Evolutionary conservation across 768 basidiomycete species (phyloP).

Genomic region (Mycena vitilis): DNA sequence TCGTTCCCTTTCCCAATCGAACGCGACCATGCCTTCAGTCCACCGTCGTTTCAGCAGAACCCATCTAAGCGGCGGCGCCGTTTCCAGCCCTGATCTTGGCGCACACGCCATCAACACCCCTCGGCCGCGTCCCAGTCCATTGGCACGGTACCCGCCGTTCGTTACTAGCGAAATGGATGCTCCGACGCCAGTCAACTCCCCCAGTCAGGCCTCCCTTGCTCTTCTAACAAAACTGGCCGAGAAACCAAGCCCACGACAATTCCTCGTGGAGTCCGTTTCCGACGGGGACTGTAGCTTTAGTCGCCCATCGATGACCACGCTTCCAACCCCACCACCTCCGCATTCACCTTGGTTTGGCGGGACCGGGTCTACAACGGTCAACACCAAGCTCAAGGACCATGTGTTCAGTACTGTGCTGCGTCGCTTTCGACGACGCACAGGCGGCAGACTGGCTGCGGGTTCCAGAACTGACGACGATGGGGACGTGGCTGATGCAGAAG

Average conservation of each 20-base stretch:
- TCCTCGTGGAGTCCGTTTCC: slow-evolving; percentile 38
- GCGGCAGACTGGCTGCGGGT: slow-evolving; percentile 50
- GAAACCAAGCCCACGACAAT: slow-evolving; percentile 16
- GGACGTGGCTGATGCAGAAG: slow-evolving; percentile 58
- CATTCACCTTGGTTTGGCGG: slow-evolving; percentile 80
- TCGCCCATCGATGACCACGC: slow-evolving; percentile 54
- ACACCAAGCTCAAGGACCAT: slow-evolving; percentile 94
- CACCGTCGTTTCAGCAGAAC: slow-evolving; percentile 48
- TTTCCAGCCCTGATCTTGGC: slow-evolving; percentile 79
- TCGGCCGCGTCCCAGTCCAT: slow-evolving; percentile 51
- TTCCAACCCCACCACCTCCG: slow-evolving; percentile 43
- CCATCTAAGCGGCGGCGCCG: slow-evolving; percentile 63
- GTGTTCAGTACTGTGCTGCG: slow-evolving; percentile 92
- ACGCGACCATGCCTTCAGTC: slow-evolving; percentile 46
- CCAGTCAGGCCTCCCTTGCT: slow-evolving; percentile 47
- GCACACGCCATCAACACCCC: slow-evolving; percentile 40
- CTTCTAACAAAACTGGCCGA: slow-evolving; percentile 45
- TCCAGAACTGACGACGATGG: slow-evolving; percentile 68
- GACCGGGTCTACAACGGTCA: slow-evolving; percentile 92
- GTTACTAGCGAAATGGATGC: slow-evolving; percentile 54
- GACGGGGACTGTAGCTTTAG: slow-evolving; percentile 46
- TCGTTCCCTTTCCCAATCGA: slow-evolving; percentile 64
- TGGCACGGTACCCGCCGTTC: slow-evolving; percentile 53
- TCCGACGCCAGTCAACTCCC: slow-evolving; percentile 64
- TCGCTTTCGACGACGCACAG: slow-evolving; percentile 70